Percentiles rank a stretch among this genome's conserved stretches.
These are phyloP conservation scores for Rhododendron henanense DNA, from an alignment of 148 eudicot species.

Conservation along the genomic window DNA sequence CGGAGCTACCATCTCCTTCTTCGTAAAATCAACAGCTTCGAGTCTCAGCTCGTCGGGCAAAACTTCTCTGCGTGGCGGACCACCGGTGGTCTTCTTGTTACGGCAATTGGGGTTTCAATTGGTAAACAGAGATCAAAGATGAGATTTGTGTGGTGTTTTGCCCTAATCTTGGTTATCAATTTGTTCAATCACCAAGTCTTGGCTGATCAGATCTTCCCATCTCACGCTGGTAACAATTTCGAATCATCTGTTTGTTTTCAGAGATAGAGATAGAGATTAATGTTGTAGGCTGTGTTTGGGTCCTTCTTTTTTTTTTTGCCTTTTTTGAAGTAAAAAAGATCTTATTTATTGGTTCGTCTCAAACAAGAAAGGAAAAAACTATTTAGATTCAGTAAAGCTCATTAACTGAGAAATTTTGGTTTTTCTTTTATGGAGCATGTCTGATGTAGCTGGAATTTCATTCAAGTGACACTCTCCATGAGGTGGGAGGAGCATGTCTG, in stretches of 20 bases:
- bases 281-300: background rate
- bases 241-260: background rate
- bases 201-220: slow-evolving; percentile 58
- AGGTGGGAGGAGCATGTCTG: background rate
- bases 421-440: background rate
- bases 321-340: background rate
- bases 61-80: background rate
- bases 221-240: slow-evolving; percentile 42
- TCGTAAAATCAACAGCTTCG: background rate
- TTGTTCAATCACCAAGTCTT: slow-evolving; percentile 27
- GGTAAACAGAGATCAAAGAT: slow-evolving; percentile 11
- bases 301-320: too few relatives aligned
- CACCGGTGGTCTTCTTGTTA: background rate
- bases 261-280: background rate
- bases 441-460: background rate
- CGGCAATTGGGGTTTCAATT: slow-evolving; percentile 11
- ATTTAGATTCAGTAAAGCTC: background rate
- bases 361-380: background rate
- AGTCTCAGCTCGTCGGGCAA: background rate
- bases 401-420: background rate
- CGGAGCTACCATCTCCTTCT: background rate
- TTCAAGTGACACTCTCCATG: background rate
- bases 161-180: slow-evolving; percentile 16
- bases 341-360: background rate
- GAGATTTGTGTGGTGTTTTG: slow-evolving; percentile 19